These are phyloP conservation scores for Pelargonium australe DNA, from an alignment of 441 rosid species.

Conservation along the genomic window DNA sequence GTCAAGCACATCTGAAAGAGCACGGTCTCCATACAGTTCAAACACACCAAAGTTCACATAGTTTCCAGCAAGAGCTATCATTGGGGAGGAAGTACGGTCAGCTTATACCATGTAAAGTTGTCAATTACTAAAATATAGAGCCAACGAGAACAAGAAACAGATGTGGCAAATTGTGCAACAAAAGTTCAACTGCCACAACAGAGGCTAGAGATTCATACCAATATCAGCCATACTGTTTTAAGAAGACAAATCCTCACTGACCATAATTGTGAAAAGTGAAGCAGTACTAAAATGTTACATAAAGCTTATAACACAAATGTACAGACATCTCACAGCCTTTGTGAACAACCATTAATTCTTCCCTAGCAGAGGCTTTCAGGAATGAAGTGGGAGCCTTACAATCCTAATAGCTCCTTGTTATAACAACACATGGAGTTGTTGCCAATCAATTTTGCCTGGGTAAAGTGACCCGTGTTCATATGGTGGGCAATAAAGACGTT, in stretches of 20 bases:
- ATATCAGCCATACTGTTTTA: background rate
- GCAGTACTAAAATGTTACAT: too few relatives aligned
- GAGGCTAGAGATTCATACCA: conserved; percentile 3
- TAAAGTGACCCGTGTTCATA: background rate
- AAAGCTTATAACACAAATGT: background rate
- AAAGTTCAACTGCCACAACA: background rate
- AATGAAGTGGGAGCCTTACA: background rate
- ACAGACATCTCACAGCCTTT: background rate
- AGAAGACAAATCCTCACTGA: background rate
- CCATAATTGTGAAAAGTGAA: background rate
- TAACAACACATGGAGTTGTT: background rate
- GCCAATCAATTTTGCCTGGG: background rate
- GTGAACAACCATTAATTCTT: too few relatives aligned
- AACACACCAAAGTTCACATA: conserved; percentile 97
- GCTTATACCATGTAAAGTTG: background rate
- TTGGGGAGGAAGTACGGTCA: conserved; percentile 4
- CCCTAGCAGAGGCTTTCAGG: too few relatives aligned
- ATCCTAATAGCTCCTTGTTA: background rate
- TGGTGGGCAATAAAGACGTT: background rate
- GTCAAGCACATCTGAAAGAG: conserved; percentile 94
- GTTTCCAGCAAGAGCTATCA: conserved; percentile 92
- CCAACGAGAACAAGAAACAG: conserved; percentile 3
- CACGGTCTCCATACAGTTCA: conserved; percentile 97
- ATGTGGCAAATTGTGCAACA: background rate
- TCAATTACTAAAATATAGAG: background rate